These are phyloP conservation scores for Phytopythium boreale DNA, from an alignment of 352 stramenopile species.

Conservation along the genomic window DNA sequence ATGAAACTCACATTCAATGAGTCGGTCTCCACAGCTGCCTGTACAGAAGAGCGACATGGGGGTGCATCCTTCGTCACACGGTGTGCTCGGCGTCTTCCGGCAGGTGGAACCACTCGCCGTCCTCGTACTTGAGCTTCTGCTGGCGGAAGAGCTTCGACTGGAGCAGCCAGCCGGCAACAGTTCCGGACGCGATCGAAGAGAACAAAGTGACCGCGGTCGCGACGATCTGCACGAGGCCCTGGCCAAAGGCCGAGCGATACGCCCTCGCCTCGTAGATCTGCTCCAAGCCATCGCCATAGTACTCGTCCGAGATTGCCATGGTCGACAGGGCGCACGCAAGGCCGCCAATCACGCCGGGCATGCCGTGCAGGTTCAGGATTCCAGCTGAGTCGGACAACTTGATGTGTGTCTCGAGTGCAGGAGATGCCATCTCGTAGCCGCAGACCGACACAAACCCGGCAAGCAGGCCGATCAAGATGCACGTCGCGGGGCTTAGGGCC, in stretches of 20 bases:
- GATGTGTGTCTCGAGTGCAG: constrained; percentile 31
- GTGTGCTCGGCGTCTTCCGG: constrained; percentile 15
- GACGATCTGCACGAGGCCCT: constrained; percentile 48
- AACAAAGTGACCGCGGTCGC: constrained; percentile 30
- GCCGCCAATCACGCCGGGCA: constrained; percentile 54
- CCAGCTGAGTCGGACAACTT: constrained; percentile 41
- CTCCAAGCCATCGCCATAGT: constrained; percentile 34
- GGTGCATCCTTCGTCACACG: background rate
- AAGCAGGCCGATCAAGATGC: constrained; percentile 38
- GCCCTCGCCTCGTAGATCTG: constrained; percentile 38
- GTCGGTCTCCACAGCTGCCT: background rate
- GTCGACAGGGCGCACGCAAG: constrained; percentile 48
- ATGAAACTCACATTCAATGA: background rate
- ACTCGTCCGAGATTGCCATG: constrained; percentile 38
- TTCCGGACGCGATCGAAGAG: constrained; percentile 30
- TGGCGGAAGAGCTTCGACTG: constrained; percentile 41
- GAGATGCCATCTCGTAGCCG: constrained; percentile 40
- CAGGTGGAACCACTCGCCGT: constrained; percentile 60
- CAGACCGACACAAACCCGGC: constrained; percentile 38
- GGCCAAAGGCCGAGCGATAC: constrained; percentile 30
- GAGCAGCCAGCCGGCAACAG: constrained; percentile 30
- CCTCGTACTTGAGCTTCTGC: constrained; percentile 49
- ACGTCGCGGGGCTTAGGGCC: constrained; percentile 46
- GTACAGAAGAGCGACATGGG: background rate
- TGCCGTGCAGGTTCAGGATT: constrained; percentile 73